Evolutionary conservation across 2,329 filamentous ascomycete genomes (phyloP).

Genomic region (Aureobasidium sp.): DNA sequence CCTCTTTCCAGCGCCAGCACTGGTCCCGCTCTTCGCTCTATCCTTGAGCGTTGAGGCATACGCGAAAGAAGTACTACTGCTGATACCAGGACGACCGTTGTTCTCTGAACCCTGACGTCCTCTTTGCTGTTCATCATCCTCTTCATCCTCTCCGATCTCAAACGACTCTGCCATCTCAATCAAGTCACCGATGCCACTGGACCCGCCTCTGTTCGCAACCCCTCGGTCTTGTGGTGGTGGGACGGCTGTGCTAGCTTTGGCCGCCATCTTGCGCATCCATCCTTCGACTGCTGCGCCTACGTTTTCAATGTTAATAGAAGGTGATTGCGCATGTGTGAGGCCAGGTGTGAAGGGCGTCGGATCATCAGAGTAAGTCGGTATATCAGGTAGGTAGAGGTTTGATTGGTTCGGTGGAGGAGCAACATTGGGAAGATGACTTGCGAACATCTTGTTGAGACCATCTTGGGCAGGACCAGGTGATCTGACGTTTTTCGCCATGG

Average conservation of each 20-base stretch:
- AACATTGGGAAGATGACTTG: conserved; percentile 71
- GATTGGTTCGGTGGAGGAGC: conserved; percentile 51
- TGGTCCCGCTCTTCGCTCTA: conserved; percentile 18
- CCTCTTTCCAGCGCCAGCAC: conserved; percentile 19
- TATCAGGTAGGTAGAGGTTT: conserved; percentile 48
- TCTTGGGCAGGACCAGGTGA: conserved; percentile 77
- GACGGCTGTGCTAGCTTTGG: conserved; percentile 40
- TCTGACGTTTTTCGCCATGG: conserved; percentile 60
- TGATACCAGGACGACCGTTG: conserved; percentile 14
- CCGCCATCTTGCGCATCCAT: conserved; percentile 78
- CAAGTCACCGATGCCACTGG: conserved; percentile 47
- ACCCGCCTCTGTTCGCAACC: conserved; percentile 22
- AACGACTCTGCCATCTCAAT: conserved; percentile 62
- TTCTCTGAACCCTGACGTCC: conserved; percentile 21
- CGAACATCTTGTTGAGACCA: conserved; percentile 73
- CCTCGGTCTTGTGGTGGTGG: conserved; percentile 17
- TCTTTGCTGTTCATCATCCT: conserved; percentile 21
- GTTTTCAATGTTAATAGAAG: conserved; percentile 56
- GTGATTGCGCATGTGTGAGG: conserved; percentile 13
- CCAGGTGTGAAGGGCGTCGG: conserved; percentile 14
- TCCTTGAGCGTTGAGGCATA: conserved; percentile 17
- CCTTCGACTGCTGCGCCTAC: conserved; percentile 81
- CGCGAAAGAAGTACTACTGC: conserved; percentile 22
- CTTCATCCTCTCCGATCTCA: conserved; percentile 29
- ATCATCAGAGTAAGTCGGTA: conserved; percentile 43